A percentile compares a stretch with the other conserved stretches of the same genome.
Conservation (phyloP, 2,329 filamentous ascomycete species). For the Colletotrichum siamense region DNA sequence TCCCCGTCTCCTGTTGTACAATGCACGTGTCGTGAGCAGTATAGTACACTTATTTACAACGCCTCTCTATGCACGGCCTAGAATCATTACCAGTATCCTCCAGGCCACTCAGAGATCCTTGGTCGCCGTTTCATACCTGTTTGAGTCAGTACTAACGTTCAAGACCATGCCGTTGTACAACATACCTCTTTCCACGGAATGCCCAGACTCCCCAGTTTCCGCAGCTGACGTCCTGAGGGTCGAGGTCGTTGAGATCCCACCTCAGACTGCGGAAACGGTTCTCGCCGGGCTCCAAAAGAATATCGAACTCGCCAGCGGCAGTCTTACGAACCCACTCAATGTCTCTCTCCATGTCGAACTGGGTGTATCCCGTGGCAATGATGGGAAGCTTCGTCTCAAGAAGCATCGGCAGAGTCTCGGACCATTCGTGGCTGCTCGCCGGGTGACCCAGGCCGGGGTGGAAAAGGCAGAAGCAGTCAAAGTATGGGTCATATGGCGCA, state of each 20-base stretch:
- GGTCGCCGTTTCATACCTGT: slow-evolving; percentile 67
- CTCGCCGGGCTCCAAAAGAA: slow-evolving; percentile 90
- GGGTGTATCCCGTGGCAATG: slow-evolving; percentile 93
- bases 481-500: slow-evolving; percentile 95
- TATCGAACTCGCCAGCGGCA: slow-evolving; percentile 87
- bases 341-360: slow-evolving; percentile 92
- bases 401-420: slow-evolving; percentile 84
- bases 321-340: slow-evolving; percentile 88
- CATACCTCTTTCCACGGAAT: slow-evolving; percentile 94
- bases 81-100: background rate
- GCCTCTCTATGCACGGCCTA: background rate
- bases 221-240: slow-evolving; percentile 91
- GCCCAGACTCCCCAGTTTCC: slow-evolving; percentile 98
- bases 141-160: slow-evolving; percentile 33
- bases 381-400: slow-evolving; percentile 96
- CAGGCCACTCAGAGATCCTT: slow-evolving; percentile 43
- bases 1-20: slow-evolving; percentile 8
- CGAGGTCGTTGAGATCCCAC: slow-evolving; percentile 96
- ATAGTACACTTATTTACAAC: slow-evolving; percentile 23
- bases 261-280: slow-evolving; percentile 91
- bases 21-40: slow-evolving; percentile 13
- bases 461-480: slow-evolving; percentile 97
- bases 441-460: slow-evolving; percentile 96
- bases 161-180: slow-evolving; percentile 15
- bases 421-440: slow-evolving; percentile 92